Base-by-base conservation (phyloP, 2,329 filamentous ascomycete species). In the Scedosporium minutisporum region DNA sequence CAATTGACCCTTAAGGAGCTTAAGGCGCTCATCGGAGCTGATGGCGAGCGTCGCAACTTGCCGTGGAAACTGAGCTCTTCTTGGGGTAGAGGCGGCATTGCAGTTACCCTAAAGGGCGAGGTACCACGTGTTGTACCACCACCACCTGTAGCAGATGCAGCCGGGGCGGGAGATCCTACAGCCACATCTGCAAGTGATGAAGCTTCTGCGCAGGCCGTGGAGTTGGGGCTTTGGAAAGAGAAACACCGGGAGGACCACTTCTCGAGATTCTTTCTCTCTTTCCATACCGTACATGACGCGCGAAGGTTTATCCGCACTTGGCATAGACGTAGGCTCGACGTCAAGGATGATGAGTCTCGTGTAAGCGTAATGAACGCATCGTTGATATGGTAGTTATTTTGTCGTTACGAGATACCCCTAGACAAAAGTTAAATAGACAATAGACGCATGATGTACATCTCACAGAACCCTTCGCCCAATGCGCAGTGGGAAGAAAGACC, bases 221-320 rank as follows among this genome's bases (percentile, higher is more conserved):
- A 16, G 29, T 38, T 9, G 9, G 57, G 7, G 25, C 25, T n/a
- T 27, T 27, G 18, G 14, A 41, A 3, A 18, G 58, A 41, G 10
- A 27, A n/a, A 12, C 25, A 4, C 6, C 46, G 58, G n/a, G 58
- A 59, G 25, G 18, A 53, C 33, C 38, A 58, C 55, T 55, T 63
- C 33, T 44, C 61, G 12, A 63, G 57, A 27, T 62, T 60, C 44
- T 62, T 63, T 44, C 41, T 58, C 14, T 64, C 38, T 21, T 63
- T 62, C 59, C 27, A 58, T 6, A 18, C 53, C 23, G 63, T 61
- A 2, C 53, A 58, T 25, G 48, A 27, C 42, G 60, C 63, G 7
- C 69, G 73, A 64, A 70, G 75, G 14, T 78, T 78, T 63, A 72
- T 77, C 55, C 72, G 76, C n/a, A 66, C 66, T 58, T 78, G 76